Conservation (phyloP, 306 rosid genomes). For the Quercus suber region DNA sequence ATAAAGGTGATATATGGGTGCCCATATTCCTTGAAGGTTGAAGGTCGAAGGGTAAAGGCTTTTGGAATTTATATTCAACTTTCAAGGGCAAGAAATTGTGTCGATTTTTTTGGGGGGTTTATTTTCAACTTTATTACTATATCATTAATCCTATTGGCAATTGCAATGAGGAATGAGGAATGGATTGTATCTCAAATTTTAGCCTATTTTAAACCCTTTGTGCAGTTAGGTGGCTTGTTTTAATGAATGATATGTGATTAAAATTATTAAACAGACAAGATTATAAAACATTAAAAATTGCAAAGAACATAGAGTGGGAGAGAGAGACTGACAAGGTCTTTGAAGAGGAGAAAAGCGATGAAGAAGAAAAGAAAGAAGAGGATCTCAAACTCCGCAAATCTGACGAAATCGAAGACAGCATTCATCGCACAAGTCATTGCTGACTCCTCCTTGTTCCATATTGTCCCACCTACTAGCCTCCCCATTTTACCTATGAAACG, state of each 20-base stretch:
- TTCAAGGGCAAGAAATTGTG: background rate
- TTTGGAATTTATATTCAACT: background rate
- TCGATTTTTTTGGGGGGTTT: background rate
- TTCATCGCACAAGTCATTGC: slow-evolving; percentile 46
- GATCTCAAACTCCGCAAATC: slow-evolving; percentile 86
- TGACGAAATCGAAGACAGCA: slow-evolving; percentile 49
- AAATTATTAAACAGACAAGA: background rate
- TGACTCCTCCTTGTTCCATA: slow-evolving; percentile 40
- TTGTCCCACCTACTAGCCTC: slow-evolving; percentile 33
- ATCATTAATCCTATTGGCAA: background rate
- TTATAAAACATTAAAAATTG: background rate
- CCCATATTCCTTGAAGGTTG: background rate
- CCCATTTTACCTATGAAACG: slow-evolving; percentile 23
- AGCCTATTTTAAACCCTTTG: background rate
- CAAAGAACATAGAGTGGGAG: background rate
- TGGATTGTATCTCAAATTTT: background rate
- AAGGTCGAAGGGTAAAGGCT: no score
- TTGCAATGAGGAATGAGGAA: background rate
- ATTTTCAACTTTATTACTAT: background rate
- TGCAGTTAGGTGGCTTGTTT: background rate
- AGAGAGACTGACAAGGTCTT: slow-evolving; percentile 67
- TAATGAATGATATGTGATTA: background rate
- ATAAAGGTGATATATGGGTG: background rate
- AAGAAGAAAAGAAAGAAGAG: slow-evolving; percentile 77
- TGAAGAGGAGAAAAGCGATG: slow-evolving; percentile 70